Evolutionary conservation across 2,329 filamentous ascomycete genomes (phyloP), one percentile per base, ranked within the genome.

Genomic region (Cercospora nicotianae): DNA sequence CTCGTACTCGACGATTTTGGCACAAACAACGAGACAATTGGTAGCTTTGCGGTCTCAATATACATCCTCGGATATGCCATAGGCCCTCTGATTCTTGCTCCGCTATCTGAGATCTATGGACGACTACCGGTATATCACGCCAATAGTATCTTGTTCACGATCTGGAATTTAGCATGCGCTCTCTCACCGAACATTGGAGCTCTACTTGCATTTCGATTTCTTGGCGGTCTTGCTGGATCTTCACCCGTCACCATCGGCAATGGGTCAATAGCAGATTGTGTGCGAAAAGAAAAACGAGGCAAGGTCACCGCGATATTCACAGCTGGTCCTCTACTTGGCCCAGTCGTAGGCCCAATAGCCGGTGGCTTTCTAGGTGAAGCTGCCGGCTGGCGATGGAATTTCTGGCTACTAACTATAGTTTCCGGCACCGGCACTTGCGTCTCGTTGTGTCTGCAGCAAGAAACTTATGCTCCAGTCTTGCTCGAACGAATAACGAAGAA

Each of bases 381-480:
- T 5, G 77, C 78, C 18, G 82, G 81, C 62, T 91, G 89, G 89
- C 86, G 85, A 78, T 90, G 88, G 83, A 86, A 90, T 1, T 90
- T 90, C 76, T 63, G 26, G 42, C n/a, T 51, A 4, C 75, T 82
- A 94, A 10, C 94, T 95, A 75, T 77, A 94, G 80, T 84, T 51
- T 69, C 60, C 9, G 69, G 60, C 23, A 55, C 69, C 20, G 57
- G 36, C 12, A 69, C 79, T 7, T 72, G 82, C 53, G 61, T 77
- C 1, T 72, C 78, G n/a, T 69, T 82, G 33, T 65, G 81, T 57
- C 73, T 83, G 65, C 75, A 80, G 66, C 75, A 75, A 51, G 84
- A 86, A 73, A 83, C 83, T 0, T 85, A 84, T 72, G 79, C 79
- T 2, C 80, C 82, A 0, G 74, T 80, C 3, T 76, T 87, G 7